Base-by-base conservation (phyloP, 2,329 filamentous ascomycete species). In the Kalmusia sp. region DNA sequence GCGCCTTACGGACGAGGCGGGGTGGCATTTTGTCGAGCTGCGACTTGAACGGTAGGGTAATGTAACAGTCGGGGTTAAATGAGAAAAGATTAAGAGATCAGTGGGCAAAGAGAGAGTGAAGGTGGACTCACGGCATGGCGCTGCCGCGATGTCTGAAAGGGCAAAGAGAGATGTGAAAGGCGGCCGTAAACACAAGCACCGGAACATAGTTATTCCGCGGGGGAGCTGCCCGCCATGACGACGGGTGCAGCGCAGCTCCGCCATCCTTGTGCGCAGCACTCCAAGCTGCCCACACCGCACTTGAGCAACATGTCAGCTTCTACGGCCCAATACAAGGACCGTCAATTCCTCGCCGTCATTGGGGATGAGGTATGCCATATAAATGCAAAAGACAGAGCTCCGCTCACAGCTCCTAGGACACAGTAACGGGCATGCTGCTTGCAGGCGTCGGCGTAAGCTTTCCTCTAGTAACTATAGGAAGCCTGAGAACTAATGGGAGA, bases 271-370 rank as follows among this genome's bases (percentile, higher is more conserved):
- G 40, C 31, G 17, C 51, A 33, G 48, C 35, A 40, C 48, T 25
- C 41, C 44, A 38, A 52, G 53, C 55, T 54, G 35, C 45, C 38
- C 22, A 34, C 22, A 49, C 35, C 24, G 33, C 12, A 25, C 56
- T 51, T 59, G 39, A 54, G 59, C 37, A 47, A 30, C 38, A 89
- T 89, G 86, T 82, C 86, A 66, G 79, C 85, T 62, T 78, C 84
- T 52, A 72, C 78, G 43, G 80, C 85, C 57, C 79, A 83, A 62
- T 87, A 85, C 76, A 86, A 86, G 79, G 92, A 98, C 78, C 86
- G 95, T 69, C 90, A 99, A 79, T 96, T 99, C 73, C 86, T 99
- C 54, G 95, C 95, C 61, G 93, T 99, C 43, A 99, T 99, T 72
- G 95, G 95, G 47, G 95, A 99, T 76, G 95, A 99, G 86, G 95